Evolutionary conservation across 352 stramenopile genomes (phyloP), one percentile per base, ranked within the genome.

Genomic region (Hyaloperonospora brassicae): DNA sequence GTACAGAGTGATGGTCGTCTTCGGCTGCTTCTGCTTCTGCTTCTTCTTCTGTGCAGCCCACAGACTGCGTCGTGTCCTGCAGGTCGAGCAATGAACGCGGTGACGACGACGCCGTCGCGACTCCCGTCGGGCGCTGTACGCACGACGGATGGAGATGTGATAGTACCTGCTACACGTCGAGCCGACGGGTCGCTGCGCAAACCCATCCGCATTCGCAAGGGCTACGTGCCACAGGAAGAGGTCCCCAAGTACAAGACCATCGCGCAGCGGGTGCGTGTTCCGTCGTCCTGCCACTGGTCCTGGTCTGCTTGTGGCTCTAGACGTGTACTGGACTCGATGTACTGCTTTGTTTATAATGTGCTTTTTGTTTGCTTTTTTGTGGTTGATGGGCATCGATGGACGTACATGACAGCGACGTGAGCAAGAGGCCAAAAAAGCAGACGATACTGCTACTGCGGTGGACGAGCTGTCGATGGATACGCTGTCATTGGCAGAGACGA

Each of bases 171-270:
- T 48, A 86, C 69, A 22, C 59, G 53, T 22, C 76, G 83, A 22
- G 72, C 84, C 2, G 79, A 94, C 62, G 84, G 84, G 1, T 87
- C 81, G 0, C 69, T 79, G 49, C 79, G 84, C 46, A 91, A 91
- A 57, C 48, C 79, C 24, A 87, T 94, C 47, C 79, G 80, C 52
- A 86, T 94, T 56, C 84, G 84, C 30, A 59, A 85, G 61, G 81
- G 81, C 50, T 91, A 89, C 58, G 66, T 90, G 41, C 79, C 79
- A 43, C 81, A 89, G 62, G 84, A 94, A 50, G 84, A 94, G 57
- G 66, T 88, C 47, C 73, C 76, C 48, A 79, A 79, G 47, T 93
- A 93, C 67, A 86, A 88, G 55, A 84, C 80, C 25, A 58, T 85
- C 36, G 78, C 62, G 25, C 74, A 87, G 39, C 75, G 83, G 12